These are phyloP conservation scores for Candida anutae DNA, from an alignment of 1,139 yeast genomes.

Conservation along the genomic window DNA sequence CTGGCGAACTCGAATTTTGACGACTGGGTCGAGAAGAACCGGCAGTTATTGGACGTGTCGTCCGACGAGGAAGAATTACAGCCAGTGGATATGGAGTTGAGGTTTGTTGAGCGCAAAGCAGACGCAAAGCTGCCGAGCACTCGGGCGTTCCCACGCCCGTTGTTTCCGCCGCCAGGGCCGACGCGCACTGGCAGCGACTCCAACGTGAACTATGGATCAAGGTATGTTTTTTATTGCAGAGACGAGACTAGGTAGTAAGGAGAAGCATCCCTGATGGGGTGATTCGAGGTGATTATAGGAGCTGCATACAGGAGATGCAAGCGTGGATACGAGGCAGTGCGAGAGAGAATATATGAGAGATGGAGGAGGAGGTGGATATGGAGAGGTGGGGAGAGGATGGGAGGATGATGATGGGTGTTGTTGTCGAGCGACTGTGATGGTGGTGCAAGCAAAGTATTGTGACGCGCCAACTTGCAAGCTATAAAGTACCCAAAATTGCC, in stretches of 20 bases:
- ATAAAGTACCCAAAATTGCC: too few relatives aligned
- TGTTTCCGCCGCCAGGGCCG: conserved; percentile 20
- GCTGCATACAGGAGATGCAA: too few relatives aligned
- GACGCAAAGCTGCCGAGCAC: conserved; percentile 1
- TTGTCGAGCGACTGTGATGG: too few relatives aligned
- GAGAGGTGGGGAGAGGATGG: too few relatives aligned
- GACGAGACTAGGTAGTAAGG: not conserved
- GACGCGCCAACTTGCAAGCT: too few relatives aligned
- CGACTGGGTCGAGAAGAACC: conserved; percentile 46
- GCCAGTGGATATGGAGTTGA: conserved; percentile 6
- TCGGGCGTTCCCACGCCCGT: conserved; percentile 11
- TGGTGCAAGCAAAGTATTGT: too few relatives aligned
- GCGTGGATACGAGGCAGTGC: too few relatives aligned
- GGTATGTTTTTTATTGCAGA: conserved; percentile 14
- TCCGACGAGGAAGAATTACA: conserved; percentile 30
- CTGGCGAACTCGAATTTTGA: conserved; percentile 34
- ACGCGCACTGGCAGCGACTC: conserved; percentile 32
- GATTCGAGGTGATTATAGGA: too few relatives aligned
- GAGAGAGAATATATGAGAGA: too few relatives aligned
- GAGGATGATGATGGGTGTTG: too few relatives aligned
- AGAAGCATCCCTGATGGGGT: not conserved
- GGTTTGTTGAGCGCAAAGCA: conserved; percentile 6
- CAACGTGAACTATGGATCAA: conserved; percentile 28
- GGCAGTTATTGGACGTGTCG: conserved; percentile 32
- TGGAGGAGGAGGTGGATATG: too few relatives aligned